Evolutionary conservation across 2,329 filamentous ascomycete genomes (phyloP), one percentile per base, ranked within the genome.

Genomic region (Aspergillus sergii): DNA sequence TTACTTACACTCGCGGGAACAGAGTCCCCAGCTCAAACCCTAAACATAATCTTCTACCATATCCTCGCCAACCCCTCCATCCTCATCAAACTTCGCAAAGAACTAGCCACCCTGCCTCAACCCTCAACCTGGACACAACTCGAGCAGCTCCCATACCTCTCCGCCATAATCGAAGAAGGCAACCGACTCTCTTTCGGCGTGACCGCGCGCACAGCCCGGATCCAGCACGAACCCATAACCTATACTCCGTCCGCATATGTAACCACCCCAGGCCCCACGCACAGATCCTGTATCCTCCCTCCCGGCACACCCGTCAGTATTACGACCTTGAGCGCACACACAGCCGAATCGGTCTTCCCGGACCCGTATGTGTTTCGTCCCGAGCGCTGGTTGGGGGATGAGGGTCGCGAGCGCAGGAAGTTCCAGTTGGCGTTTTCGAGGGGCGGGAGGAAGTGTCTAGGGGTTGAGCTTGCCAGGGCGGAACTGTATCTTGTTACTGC

Each of bases 401-500:
- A 23, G 69, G 75, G 19, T 56, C 72, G 23, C 64, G 59, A 77
- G 19, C 67, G 79, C 7, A 76, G 78, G n/a, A 73, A 74, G 34
- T 82, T 78, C 62, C 73, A 80, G 55, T 75, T 82, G 6, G 72
- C 71, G 0, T 82, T 82, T 62, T 73, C 75, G 3, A 76, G 76
- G 43, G 82, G 82, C 0, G 77, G 76, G 5, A 70, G 81, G 16
- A 69, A 69, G 12, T 83, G 81, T 64, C 66, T 83, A 14, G 81
- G 81, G 0, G 73, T 80, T 12, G 78, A 77, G 56, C 71, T 78
- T 14, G 73, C 75, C 1, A 67, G 70, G 43, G 74, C 74, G 1
- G 74, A 78, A 64, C 67, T 76, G 16, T 71, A 71, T 23, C 65
- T 73, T 12, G 65, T 69, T 32, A 54, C 72, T 2, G 69, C 69